Base-by-base conservation (phyloP, 2,329 filamentous ascomycete species). In the Ceratocystis albifundus region DNA sequence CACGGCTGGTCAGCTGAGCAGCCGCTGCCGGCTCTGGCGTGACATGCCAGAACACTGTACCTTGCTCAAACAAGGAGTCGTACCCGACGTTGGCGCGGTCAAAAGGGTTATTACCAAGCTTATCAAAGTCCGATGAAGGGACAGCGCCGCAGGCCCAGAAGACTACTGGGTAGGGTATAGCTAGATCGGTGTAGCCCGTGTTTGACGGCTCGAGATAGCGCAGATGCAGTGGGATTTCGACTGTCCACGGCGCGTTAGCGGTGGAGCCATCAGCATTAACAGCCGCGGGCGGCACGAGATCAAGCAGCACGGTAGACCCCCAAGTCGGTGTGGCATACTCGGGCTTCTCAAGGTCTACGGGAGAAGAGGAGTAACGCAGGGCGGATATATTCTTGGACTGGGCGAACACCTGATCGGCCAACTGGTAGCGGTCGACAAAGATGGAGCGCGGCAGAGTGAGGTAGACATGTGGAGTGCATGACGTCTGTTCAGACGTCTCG, bases 311-410 rank as follows among this genome's bases (percentile, higher is more conserved):
- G 17, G 82, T 84, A 0, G 88, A 92, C 4, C 93, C 93, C 93
- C 93, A 96, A 41, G 80, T 75, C 5, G 81, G 73, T 36, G 90
- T 81, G 1, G 86, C 84, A 78, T 95, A 97, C 71, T 88, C 87
- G 1, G 93, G 93, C 0, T 90, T 91, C 77, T 97, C 93, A 65
- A 97, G 85, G 70, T 97, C 92, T 5, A 92, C 88, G 22, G 90
- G 89, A 12, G 88, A 83, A 30, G 85, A 85, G 15, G 90, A 81
- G 69, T 87, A 84, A 57, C 81, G 85, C 50, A 95, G 77, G 1
- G 82, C 78, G 1, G 81, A 79, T 22, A 96, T 80, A 72, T 95
- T 90, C 71, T 96, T 90, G 0, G 90, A 92, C 2, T 84, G 75
- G 36, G 96, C 81, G 76, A 95, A 94, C 4, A 96, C 80, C 0